These are phyloP conservation scores for Hamigera avellanea DNA, from an alignment of 495 filamentous ascomycete species.

Conservation along the genomic window DNA sequence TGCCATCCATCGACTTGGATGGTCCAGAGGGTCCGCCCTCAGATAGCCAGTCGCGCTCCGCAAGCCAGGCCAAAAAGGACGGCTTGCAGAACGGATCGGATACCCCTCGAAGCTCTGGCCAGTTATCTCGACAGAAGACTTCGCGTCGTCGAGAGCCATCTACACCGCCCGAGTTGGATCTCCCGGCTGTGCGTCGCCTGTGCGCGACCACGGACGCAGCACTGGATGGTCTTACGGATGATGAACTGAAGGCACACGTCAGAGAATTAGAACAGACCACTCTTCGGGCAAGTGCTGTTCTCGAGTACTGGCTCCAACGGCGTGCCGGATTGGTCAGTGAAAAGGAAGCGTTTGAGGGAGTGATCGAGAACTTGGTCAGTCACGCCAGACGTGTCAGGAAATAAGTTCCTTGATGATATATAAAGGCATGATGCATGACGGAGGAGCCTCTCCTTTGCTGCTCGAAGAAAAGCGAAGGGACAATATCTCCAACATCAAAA, in stretches of 20 bases:
- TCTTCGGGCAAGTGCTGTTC: conserved; percentile 56
- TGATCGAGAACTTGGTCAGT: conserved; percentile 95
- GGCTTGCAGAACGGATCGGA: conserved; percentile 25
- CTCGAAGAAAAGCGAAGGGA: too few species aligned
- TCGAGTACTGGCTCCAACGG: conserved; percentile 82
- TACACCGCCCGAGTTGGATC: conserved; percentile 64
- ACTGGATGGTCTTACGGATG: conserved; percentile 58
- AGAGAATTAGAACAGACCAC: conserved; percentile 55
- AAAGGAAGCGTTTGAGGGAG: conserved; percentile 91
- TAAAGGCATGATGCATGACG: too few species aligned
- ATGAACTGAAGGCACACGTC: conserved; percentile 68
- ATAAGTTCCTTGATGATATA: conserved; percentile 10
- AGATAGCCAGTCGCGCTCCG: conserved; percentile 29
- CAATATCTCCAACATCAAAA: too few species aligned
- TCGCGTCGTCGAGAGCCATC: conserved; percentile 40
- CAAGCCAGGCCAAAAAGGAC: conserved; percentile 31
- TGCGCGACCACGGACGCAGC: conserved; percentile 79
- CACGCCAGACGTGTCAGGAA: conserved; percentile 85
- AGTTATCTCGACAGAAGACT: conserved; percentile 28
- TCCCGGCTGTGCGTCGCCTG: conserved; percentile 63
- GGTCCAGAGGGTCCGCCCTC: conserved; percentile 15
- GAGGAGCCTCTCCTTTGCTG: too few species aligned
- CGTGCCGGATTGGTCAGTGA: conserved; percentile 78
- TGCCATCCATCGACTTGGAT: conserved; percentile 67
- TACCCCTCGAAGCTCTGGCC: conserved; percentile 17